These are phyloP conservation scores for Penicillium sp. DNA, from an alignment of 2,329 filamentous ascomycete species.

Conservation along the genomic window DNA sequence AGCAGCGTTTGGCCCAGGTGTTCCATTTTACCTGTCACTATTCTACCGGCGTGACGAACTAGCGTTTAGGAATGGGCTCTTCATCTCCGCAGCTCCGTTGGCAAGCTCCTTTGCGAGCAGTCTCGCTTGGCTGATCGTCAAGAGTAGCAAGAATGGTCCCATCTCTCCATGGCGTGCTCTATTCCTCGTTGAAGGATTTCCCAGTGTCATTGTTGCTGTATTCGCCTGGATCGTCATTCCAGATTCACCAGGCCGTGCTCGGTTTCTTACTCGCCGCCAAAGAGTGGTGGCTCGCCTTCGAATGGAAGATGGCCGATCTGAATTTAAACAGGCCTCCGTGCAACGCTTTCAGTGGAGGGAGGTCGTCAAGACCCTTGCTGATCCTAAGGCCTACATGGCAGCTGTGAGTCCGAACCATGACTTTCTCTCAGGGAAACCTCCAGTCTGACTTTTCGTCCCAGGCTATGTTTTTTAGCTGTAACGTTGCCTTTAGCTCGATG, in stretches of 20 bases:
- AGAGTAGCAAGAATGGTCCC: slow-evolving; percentile 57
- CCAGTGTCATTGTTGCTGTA: slow-evolving; percentile 67
- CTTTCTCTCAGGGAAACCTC: neutral
- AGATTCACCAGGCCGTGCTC: slow-evolving; percentile 63
- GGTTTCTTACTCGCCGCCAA: slow-evolving; percentile 58
- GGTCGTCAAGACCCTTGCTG: slow-evolving; percentile 53
- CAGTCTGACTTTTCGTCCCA: slow-evolving; percentile 9
- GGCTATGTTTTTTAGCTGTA: slow-evolving; percentile 79
- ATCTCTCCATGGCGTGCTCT: slow-evolving; percentile 81
- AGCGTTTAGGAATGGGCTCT: slow-evolving; percentile 77
- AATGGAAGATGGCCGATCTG: slow-evolving; percentile 50
- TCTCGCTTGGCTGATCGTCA: slow-evolving; percentile 70
- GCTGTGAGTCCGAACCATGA: slow-evolving; percentile 42
- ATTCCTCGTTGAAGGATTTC: slow-evolving; percentile 80
- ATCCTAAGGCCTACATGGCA: slow-evolving; percentile 68
- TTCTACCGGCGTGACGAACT: slow-evolving; percentile 65
- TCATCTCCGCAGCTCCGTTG: slow-evolving; percentile 67
- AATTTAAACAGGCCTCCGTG: slow-evolving; percentile 25
- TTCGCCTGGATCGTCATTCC: slow-evolving; percentile 71
- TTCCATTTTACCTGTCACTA: slow-evolving; percentile 59
- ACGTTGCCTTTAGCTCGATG: slow-evolving; percentile 81
- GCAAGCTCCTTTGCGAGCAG: slow-evolving; percentile 66
- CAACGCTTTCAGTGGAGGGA: slow-evolving; percentile 50
- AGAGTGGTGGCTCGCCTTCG: slow-evolving; percentile 65
- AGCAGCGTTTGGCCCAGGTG: slow-evolving; percentile 57